Evolutionary conservation across 352 stramenopile species (phyloP), one percentile per base, ranked within the genome.

Genomic region (Globisporangium perplexum): DNA sequence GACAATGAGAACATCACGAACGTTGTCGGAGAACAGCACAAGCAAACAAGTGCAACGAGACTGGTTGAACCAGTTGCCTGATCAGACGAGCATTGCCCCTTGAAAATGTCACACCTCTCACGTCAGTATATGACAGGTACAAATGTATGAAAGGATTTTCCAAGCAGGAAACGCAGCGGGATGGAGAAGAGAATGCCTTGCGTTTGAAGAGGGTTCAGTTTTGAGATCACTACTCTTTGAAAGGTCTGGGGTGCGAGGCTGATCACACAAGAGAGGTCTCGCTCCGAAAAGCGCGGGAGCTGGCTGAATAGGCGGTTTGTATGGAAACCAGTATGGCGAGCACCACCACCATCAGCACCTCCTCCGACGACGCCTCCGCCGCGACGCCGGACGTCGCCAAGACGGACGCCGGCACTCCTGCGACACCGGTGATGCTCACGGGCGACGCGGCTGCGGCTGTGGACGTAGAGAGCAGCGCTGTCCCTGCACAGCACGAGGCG

Each of bases 301-400:
- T 15, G 12, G 8, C 31, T 26, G 24, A 14, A 45, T 45, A 20
- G 31, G 5, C 23, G 20, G 17, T 56, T 56, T 55, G 50, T 55
- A 55, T 55, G 24, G 50, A 23, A 39, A 48, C 11, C 7, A 46
- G 7, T 38, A 56, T 49, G 39, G 39, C 28, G 26, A 38, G 18
- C 39, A 26, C 20, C n/a, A 39, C 23, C 23, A n/a, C 11, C 42
- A 31, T 1, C 42, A n/a, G 7, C 4, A 12, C 22, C 42, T 11
- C 20, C 6, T 20, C 4, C 38, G 15, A 24, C 36, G 20, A 18
- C 36, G 17, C n/a, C 33, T 31, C 10, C 23, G 18, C 3, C 36
- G 17, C 12, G 22, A 31, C 17, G 17, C 30, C 18, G 24, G 38
- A 41, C 20, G 38, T 11, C 39, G n/a, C 26, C 38, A 47, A n/a